These are phyloP conservation scores for Crithidia bombi DNA, from an alignment of 208 protist species.

Conservation along the genomic window DNA sequence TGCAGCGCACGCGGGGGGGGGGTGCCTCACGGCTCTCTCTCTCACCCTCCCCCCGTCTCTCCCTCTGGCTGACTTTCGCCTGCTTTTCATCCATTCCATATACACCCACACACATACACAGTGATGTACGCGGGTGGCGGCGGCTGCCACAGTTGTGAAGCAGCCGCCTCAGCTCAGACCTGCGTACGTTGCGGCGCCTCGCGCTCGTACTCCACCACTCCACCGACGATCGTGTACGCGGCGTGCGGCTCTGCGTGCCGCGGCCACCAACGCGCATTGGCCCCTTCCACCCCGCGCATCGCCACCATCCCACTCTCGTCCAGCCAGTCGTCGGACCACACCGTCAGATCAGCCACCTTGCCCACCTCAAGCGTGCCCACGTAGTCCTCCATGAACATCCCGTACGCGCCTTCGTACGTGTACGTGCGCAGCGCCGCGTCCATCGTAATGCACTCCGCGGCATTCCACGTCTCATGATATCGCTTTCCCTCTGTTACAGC, in stretches of 20 bases:
- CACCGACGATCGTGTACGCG: conserved; percentile 57
- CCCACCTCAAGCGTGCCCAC: conserved; percentile 62
- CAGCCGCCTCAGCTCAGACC: no score
- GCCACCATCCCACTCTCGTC: conserved; percentile 31
- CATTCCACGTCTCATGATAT: conserved; percentile 57
- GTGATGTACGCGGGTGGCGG: no score
- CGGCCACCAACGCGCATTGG: conserved; percentile 48
- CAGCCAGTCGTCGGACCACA: conserved; percentile 58
- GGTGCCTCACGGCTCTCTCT: no score
- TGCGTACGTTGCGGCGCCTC: background rate
- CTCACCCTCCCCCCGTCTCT: no score
- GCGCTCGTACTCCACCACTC: conserved; percentile 56
- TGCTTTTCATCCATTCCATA: no score
- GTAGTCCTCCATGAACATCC: conserved; percentile 59
- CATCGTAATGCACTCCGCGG: conserved; percentile 56
- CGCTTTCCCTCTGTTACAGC: conserved; percentile 20
- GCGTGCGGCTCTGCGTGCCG: conserved; percentile 40
- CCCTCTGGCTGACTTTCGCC: no score
- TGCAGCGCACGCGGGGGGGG: no score
- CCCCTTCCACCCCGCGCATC: conserved; percentile 26
- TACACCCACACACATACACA: no score
- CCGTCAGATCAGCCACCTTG: conserved; percentile 65
- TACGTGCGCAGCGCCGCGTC: conserved; percentile 59
- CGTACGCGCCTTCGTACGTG: conserved; percentile 60
- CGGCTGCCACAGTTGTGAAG: no score